Base-by-base conservation (phyloP, 1,284 basidiomycete species). In the Flammula alnicola region DNA sequence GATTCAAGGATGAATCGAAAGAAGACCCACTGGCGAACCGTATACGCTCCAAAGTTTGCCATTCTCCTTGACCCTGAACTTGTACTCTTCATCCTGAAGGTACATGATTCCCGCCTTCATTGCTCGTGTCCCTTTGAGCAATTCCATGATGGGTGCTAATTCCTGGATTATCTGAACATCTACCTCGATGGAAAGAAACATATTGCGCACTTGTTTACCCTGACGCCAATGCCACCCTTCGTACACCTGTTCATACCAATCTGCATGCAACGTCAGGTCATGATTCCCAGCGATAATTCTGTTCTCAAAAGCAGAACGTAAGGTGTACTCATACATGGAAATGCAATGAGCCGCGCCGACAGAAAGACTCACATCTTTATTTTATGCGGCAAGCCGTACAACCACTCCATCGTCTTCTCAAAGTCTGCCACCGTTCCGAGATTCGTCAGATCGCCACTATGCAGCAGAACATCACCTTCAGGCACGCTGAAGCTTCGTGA, bases 381-480 rank as follows among this genome's bases (percentile, higher is more conserved):
- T 9, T 71, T 72, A 63, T 88, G 84, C 0, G 79, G 78, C 17
- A 86, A 61, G 3, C 51, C 53, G 51, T 61, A 70, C 17, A 88
- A 52, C 86, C 86, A 88, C 7, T 80, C 68, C 60, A 85, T 63
- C 1, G 81, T 85, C 36, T 65, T 65, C 57, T 75, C 57, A 23
- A 86, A 72, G 23, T 83, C 73, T 0, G 57, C 40, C 11, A 74
- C 53, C 0, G 60, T 67, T 0, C 86, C 84, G 35, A 68, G 65
- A 29, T 71, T 71, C 14, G 78, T 83, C 38, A 88, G 66, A 62
- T 89, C 86, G 0, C 86, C 86, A 10, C 77, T 70, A 52, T 88
- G 86, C 2, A 88, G 61, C 0, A 88, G 70, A 1, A 88, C 80
- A 56, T 88, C 85, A 2, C 85, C 85, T 12, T 70, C 65, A 3